Evolutionary conservation across 306 rosid species (phyloP).

Genomic region (Pyrus communis): DNA sequence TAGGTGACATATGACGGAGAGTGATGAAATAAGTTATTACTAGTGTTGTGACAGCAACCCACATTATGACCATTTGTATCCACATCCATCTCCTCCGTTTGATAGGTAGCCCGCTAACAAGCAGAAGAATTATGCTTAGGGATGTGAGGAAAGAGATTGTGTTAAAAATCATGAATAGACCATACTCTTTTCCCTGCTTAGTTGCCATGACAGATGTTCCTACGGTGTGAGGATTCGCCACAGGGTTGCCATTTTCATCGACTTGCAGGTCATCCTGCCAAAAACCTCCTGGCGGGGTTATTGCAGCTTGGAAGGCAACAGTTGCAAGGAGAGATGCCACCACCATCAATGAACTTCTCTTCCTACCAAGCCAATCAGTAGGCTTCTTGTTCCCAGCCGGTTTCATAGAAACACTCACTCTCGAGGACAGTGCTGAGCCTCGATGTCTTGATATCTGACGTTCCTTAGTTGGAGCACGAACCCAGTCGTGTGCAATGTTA

Average conservation of each 20-base stretch:
- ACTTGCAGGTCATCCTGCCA: slow-evolving; percentile 21
- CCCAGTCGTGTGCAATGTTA: slow-evolving; percentile 8
- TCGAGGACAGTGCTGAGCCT: neutral
- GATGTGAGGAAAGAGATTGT: slow-evolving; percentile 15
- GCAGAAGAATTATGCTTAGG: slow-evolving; percentile 20
- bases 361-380: slow-evolving; percentile 19
- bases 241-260: slow-evolving; percentile 1
- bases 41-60: slow-evolving; percentile 17
- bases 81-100: slow-evolving; percentile 24
- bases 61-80: slow-evolving; percentile 27
- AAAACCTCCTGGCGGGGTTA: slow-evolving; percentile 30
- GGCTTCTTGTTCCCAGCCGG: neutral
- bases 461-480: neutral
- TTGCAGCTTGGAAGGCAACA: slow-evolving; percentile 24
- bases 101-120: slow-evolving; percentile 24
- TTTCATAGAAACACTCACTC: neutral
- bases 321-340: slow-evolving; percentile 28
- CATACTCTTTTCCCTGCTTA: neutral
- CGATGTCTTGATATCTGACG: neutral
- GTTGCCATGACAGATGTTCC: slow-evolving; percentile 23
- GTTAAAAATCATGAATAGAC: slow-evolving; percentile 22
- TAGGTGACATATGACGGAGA: slow-evolving; percentile 18
- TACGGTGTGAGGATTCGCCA: neutral
- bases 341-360: slow-evolving; percentile 21
- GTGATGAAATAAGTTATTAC: slow-evolving; percentile 17